phyloP scores from a whole-genome alignment of 768 basidiomycete species.

The Mrakia frigida region DNA sequence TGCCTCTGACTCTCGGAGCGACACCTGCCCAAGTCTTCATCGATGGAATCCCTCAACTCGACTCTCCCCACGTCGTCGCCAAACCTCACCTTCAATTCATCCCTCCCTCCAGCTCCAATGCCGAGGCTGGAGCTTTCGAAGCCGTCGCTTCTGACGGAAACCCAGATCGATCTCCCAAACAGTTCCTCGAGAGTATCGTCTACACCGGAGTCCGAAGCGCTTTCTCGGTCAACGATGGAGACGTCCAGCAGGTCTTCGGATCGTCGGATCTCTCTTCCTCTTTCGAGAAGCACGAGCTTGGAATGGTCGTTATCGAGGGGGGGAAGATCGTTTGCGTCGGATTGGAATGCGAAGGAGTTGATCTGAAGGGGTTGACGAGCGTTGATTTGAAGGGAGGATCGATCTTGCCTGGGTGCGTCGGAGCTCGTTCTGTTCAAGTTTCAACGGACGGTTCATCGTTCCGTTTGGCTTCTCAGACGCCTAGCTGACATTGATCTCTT shows the following conservation, averaged over 20 bases:
- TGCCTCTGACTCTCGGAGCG: slow-evolving; percentile 71
- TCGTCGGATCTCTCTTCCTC: slow-evolving; percentile 34
- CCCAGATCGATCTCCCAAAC: slow-evolving; percentile 37
- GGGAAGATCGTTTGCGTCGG: slow-evolving; percentile 57
- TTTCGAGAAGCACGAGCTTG: slow-evolving; percentile 23
- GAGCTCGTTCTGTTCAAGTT: background rate
- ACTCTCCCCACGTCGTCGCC: slow-evolving; percentile 7
- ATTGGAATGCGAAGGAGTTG: background rate
- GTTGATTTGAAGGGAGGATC: slow-evolving; percentile 62
- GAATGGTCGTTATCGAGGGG: slow-evolving; percentile 51
- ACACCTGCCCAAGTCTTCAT: slow-evolving; percentile 77
- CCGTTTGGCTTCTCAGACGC: slow-evolving; percentile 55
- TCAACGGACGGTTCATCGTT: background rate
- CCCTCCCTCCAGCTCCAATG: slow-evolving; percentile 54
- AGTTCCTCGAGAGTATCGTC: slow-evolving; percentile 8
- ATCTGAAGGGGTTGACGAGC: slow-evolving; percentile 41
- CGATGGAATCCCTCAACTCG: slow-evolving; percentile 69
- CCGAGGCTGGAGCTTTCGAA: slow-evolving; percentile 67
- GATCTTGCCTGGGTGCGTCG: slow-evolving; percentile 48
- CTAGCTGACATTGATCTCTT: too few species aligned
- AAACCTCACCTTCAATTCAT: slow-evolving; percentile 39
- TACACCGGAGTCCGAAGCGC: slow-evolving; percentile 42
- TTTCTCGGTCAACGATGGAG: slow-evolving; percentile 61
- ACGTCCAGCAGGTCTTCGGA: slow-evolving; percentile 46
- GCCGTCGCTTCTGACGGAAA: slow-evolving; percentile 51